Evolutionary conservation across 495 filamentous ascomycete species (phyloP), one percentile per base, ranked within the genome.

Genomic region (Penicillium nucicola): DNA sequence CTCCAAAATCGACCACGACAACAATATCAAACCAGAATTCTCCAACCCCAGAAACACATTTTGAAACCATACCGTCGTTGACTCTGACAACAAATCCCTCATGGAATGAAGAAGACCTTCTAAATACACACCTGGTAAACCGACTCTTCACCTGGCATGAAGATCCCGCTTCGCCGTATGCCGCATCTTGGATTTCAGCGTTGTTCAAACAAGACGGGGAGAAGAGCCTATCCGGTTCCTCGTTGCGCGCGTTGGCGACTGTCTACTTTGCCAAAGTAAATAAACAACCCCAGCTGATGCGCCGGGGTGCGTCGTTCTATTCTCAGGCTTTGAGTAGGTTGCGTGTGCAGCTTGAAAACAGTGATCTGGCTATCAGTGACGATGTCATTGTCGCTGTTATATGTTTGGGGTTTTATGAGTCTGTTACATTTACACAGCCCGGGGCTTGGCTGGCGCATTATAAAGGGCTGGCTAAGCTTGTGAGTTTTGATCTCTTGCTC

Each of bases 381-480:
- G 55, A 57, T 19, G 41, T 57, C 1, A 22, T 61, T 1, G 23
- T 61, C 10, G 44, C 55, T 1, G 42, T 61, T 9, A 39, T 61
- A 15, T 48, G 32, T 15, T 47, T 61, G 50, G 48, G 40, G 0
- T 39, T 57, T 0, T 61, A 61, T 36, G 58, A 61, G 22, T 23
- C 58, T 30, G 39, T 61, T 20, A 45, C 44, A 3, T 54, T 52
- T 15, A 41, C 44, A 1, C 55, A 61, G 12, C 55, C 55, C 7
- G 34, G 28, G 9, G 55, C 42, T 3, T 61, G 58, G 58, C 40
- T 61, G 5, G 45, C 45, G 14, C 58, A 61, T 35, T 58, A 55
- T 15, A 55, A 52, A 15, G 55, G 58, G 6, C 30, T 61, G 1
- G 53, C 58, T 9, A 37, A 40, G 33, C 20, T 61, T 20, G 55